These are phyloP conservation scores for Ophiocordyceps camponoti-saundersi DNA, from an alignment of 2,329 filamentous ascomycete genomes.

Conservation along the genomic window DNA sequence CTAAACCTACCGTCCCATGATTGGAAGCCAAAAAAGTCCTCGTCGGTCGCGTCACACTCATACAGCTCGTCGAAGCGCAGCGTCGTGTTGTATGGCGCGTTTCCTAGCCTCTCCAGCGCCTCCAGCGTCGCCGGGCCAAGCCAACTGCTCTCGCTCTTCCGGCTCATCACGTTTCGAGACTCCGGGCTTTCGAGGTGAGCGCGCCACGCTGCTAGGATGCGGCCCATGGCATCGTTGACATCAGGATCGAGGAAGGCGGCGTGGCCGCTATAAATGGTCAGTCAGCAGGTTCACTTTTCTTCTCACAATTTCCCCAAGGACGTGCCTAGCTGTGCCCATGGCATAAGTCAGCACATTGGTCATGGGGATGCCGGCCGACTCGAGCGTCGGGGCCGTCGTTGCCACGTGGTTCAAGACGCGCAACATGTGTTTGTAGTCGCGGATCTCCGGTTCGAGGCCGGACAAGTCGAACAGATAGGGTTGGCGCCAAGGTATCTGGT, in stretches of 20 bases:
- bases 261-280: constrained; percentile 20
- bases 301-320: background rate
- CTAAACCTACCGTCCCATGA: constrained; percentile 43
- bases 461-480: constrained; percentile 45
- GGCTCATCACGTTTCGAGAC: constrained; percentile 21
- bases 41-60: constrained; percentile 34
- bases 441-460: constrained; percentile 40
- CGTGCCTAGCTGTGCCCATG: constrained; percentile 34
- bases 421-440: constrained; percentile 51
- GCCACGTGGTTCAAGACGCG: constrained; percentile 45
- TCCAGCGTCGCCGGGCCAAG: constrained; percentile 30
- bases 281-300: background rate
- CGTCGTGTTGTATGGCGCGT: constrained; percentile 21
- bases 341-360: constrained; percentile 35
- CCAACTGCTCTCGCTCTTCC: constrained; percentile 26
- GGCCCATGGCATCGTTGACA: constrained; percentile 20
- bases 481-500: constrained; percentile 42
- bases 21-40: constrained; percentile 37
- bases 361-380: constrained; percentile 26
- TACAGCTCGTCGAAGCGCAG: constrained; percentile 43
- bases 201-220: background rate
- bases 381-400: constrained; percentile 20
- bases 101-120: constrained; percentile 34
- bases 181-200: constrained; percentile 23
- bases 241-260: constrained; percentile 38